phyloP scores from a whole-genome alignment of 352 stramenopile species.

The Hyaloperonospora brassicae region DNA sequence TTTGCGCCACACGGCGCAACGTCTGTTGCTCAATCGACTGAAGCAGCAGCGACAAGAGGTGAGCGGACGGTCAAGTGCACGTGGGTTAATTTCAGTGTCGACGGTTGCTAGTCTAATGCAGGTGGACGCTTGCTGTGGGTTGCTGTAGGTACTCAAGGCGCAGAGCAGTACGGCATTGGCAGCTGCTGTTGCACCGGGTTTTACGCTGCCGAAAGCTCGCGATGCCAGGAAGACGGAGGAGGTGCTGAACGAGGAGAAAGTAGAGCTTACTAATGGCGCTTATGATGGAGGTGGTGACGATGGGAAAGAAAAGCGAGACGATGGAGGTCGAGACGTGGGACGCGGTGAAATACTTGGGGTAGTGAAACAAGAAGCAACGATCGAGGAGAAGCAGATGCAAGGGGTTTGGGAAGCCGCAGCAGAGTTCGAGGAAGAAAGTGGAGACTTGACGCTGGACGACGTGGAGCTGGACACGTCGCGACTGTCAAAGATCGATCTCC shows the following conservation, averaged over 20 bases:
- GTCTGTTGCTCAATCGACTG: constrained; percentile 90
- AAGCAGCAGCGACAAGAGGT: constrained; percentile 55
- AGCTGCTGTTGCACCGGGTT: constrained; percentile 45
- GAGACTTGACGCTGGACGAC: constrained; percentile 50
- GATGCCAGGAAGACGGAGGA: constrained; percentile 3
- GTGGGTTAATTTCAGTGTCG: too few relatives aligned
- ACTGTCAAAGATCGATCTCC: constrained; percentile 68
- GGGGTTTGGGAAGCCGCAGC: constrained; percentile 13
- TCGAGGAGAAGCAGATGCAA: constrained; percentile 11
- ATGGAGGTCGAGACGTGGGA: too few relatives aligned
- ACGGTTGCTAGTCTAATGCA: too few relatives aligned
- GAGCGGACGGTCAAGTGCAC: not conserved
- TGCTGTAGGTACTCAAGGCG: not conserved
- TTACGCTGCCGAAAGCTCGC: constrained; percentile 31
- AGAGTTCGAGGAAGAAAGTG: constrained; percentile 20
- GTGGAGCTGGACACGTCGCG: constrained; percentile 51
- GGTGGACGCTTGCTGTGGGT: too few relatives aligned
- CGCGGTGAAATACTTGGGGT: not conserved
- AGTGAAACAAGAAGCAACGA: constrained; percentile 7
- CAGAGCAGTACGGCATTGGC: constrained; percentile 34
- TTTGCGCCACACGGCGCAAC: constrained; percentile 89
- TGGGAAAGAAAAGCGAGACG: too few relatives aligned
- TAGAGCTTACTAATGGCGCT: constrained; percentile 1
- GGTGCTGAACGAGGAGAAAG: constrained; percentile 1
- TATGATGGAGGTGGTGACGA: too few relatives aligned